A percentile compares a stretch with the other conserved stretches of the same genome.
Conservation (phyloP, 2,329 filamentous ascomycete species). For the Parafenestella ontariensis region DNA sequence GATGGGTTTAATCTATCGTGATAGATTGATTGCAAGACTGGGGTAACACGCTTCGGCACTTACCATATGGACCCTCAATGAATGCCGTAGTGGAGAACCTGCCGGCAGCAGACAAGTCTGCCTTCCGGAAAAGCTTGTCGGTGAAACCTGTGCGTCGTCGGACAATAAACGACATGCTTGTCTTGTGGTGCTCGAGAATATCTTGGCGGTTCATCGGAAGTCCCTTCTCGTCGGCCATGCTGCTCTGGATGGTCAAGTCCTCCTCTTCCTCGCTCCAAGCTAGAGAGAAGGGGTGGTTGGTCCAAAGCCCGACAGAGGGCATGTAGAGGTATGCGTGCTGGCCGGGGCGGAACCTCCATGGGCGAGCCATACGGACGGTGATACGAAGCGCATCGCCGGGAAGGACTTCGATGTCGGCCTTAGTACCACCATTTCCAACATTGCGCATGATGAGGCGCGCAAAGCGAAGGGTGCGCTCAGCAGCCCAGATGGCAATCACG, state of each 20-base stretch:
- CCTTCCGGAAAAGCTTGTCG: conserved; percentile 76
- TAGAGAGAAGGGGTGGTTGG: conserved; percentile 80
- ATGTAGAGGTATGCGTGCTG: conserved; percentile 84
- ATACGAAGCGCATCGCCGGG: conserved; percentile 78
- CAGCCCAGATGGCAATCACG: conserved; percentile 70
- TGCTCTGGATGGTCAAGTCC: conserved; percentile 36
- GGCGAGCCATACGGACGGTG: conserved; percentile 75
- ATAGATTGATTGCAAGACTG: conserved; percentile 36
- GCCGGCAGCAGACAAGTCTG: conserved; percentile 60
- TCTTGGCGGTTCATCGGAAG: conserved; percentile 60
- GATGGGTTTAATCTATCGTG: conserved; percentile 29
- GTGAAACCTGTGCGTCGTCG: conserved; percentile 90
- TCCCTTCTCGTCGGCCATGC: conserved; percentile 51
- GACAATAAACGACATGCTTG: conserved; percentile 80
- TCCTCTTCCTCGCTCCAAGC: conserved; percentile 75
- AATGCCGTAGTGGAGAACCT: conserved; percentile 72
- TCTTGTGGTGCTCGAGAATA: conserved; percentile 58
- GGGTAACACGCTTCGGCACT: conserved; percentile 37
- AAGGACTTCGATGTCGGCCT: conserved; percentile 74
- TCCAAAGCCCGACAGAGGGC: conserved; percentile 73
- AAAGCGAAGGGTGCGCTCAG: conserved; percentile 68
- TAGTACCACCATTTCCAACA: conserved; percentile 69
- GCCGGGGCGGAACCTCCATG: conserved; percentile 77
- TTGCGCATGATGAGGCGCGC: conserved; percentile 70
- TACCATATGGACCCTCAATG: conserved; percentile 84